Conservation (phyloP, 2,329 filamentous ascomycete genomes). For the Calonectria henricotiae region DNA sequence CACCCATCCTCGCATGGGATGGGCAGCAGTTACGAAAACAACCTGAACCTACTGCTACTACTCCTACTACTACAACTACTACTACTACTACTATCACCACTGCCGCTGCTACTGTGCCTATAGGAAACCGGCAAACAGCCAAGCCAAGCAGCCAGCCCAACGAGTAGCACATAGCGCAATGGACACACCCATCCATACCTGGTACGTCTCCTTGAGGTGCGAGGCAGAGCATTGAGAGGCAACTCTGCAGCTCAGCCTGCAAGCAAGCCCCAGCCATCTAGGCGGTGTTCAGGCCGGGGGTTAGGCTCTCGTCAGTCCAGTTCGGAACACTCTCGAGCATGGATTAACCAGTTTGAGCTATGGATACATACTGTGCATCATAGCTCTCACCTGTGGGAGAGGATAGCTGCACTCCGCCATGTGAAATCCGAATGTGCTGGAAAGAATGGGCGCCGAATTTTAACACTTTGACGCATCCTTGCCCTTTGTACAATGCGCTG, state of each 20-base stretch:
- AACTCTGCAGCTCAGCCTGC: slow-evolving; percentile 29
- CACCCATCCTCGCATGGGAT: slow-evolving; percentile 39
- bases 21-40: slow-evolving; percentile 37
- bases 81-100: neutral
- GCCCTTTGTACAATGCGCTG: slow-evolving; percentile 6
- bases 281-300: slow-evolving; percentile 26
- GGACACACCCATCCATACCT: slow-evolving; percentile 34
- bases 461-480: neutral
- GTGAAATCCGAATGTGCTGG: slow-evolving; percentile 20
- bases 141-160: slow-evolving; percentile 29
- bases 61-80: neutral
- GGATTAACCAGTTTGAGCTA: slow-evolving; percentile 44
- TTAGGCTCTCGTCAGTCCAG: slow-evolving; percentile 42
- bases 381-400: slow-evolving; percentile 4
- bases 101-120: slow-evolving; percentile 12
- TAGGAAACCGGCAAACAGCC: slow-evolving; percentile 34
- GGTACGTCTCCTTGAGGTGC: slow-evolving; percentile 18
- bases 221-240: slow-evolving; percentile 29
- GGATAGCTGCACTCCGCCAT: neutral
- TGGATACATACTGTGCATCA: slow-evolving; percentile 23
- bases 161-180: slow-evolving; percentile 29
- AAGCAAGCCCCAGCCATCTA: slow-evolving; percentile 36
- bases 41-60: slow-evolving; percentile 28
- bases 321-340: slow-evolving; percentile 36
- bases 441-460: neutral